Conservation (phyloP, 2,329 filamentous ascomycete species). For the Fusarium lyarnte region DNA sequence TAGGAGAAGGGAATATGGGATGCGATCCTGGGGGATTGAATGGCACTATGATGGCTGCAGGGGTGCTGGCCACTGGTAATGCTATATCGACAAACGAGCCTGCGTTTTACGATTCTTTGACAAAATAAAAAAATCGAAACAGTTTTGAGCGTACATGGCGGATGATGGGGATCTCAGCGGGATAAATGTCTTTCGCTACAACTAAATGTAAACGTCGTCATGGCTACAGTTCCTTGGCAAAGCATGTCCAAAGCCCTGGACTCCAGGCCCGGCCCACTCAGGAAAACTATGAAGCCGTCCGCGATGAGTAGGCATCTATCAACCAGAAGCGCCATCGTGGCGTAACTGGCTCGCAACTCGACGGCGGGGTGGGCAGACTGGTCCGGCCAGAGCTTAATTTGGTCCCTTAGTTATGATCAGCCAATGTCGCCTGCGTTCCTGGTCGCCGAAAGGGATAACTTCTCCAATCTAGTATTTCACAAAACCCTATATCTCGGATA, state of each 20-base stretch:
- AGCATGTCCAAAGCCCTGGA: neutral
- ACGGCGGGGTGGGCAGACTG: constrained; percentile 7
- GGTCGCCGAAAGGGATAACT: constrained; percentile 9
- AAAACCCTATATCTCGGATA: constrained; percentile 2
- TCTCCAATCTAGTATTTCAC: neutral
- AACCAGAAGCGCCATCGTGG: constrained; percentile 10
- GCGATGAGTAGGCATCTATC: constrained; percentile 7
- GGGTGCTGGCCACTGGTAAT: neutral
- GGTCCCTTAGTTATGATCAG: neutral
- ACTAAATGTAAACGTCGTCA: neutral
- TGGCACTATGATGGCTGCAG: neutral
- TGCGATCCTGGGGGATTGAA: constrained; percentile 2
- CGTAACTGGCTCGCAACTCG: neutral
- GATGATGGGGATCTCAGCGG: neutral
- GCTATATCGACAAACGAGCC: neutral
- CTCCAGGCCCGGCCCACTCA: constrained; percentile 13
- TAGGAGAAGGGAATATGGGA: neutral
- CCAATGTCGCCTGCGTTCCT: constrained; percentile 7
- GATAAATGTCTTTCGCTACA: constrained; percentile 23
- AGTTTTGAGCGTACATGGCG: neutral
- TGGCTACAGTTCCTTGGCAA: constrained; percentile 10
- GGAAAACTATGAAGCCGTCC: constrained; percentile 27
- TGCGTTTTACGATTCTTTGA: neutral
- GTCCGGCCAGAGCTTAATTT: constrained; percentile 25
- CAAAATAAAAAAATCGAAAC: neutral